Conservation (phyloP, 108 stramenopile species). For the Nitzschia inconspicua region DNA sequence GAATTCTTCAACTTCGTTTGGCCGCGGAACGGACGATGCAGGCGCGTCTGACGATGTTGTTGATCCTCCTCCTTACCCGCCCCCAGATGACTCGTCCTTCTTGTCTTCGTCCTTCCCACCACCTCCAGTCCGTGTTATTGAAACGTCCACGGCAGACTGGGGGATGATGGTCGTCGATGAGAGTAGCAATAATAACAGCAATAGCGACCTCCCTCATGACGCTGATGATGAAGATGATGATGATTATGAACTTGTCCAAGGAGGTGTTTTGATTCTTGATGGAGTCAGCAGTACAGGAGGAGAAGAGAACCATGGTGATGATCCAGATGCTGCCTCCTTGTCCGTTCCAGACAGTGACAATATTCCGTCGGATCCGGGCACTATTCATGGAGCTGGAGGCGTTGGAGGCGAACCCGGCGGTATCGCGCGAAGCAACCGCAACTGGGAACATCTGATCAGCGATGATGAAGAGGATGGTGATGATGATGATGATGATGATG, state of each 20-base stretch:
- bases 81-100: too few relatives aligned
- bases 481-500: background rate
- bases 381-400: constrained; percentile 5
- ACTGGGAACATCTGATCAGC: background rate
- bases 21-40: too few relatives aligned
- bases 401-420: background rate
- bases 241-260: background rate
- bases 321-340: constrained; percentile 7
- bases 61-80: too few relatives aligned
- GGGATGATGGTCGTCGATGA: too few relatives aligned
- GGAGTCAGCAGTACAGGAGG: constrained; percentile 7
- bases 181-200: background rate
- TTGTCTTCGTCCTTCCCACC: too few relatives aligned
- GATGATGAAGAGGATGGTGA: background rate
- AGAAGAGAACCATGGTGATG: background rate
- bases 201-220: background rate
- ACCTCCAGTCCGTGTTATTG: too few relatives aligned
- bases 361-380: constrained; percentile 31
- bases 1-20: too few relatives aligned
- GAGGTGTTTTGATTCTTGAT: constrained; percentile 29
- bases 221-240: background rate
- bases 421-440: too few relatives aligned
- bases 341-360: constrained; percentile 37
- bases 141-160: too few relatives aligned
- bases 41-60: too few relatives aligned